A percentile compares a stretch with the other conserved stretches of the same genome.
Conservation (phyloP, 1,284 basidiomycete genomes). For the Caloboletus firmus region DNA sequence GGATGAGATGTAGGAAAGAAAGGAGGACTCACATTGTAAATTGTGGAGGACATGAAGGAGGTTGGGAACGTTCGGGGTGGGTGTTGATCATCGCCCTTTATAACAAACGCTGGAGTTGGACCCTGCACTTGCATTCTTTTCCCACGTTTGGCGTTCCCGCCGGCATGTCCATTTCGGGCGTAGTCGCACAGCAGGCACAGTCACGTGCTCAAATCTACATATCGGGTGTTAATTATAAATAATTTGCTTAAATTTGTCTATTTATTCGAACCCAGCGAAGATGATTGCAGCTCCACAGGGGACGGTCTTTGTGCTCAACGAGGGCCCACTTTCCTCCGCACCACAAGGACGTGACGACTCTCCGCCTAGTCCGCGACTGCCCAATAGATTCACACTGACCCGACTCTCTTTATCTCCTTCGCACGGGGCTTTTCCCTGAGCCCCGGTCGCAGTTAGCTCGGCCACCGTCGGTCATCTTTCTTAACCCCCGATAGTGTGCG, state of each 20-base stretch:
- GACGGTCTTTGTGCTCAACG: neutral
- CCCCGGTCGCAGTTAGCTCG: conserved; percentile 13
- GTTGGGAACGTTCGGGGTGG: conserved; percentile 40
- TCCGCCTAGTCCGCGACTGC: neutral
- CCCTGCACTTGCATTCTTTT: conserved; percentile 37
- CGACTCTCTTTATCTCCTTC: neutral
- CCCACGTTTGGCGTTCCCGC: conserved; percentile 38
- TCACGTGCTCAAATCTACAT: conserved; percentile 29
- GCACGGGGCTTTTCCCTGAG: conserved; percentile 8
- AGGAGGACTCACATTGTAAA: conserved; percentile 45
- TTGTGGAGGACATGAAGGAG: conserved; percentile 45
- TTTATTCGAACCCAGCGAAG: conserved; percentile 22
- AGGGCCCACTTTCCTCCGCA: neutral
- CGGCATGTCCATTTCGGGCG: conserved; percentile 35
- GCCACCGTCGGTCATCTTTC: conserved; percentile 19
- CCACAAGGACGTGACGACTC: neutral
- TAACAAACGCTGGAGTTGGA: conserved; percentile 36
- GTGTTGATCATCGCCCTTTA: conserved; percentile 42
- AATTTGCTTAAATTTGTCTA: conserved; percentile 18
- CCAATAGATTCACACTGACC: neutral
- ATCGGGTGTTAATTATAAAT: conserved; percentile 20
- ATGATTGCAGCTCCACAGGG: conserved; percentile 17
- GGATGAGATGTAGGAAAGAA: neutral
- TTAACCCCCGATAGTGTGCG: conserved; percentile 6
- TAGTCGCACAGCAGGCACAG: conserved; percentile 29